phyloP scores from a whole-genome alignment of 1,139 yeast genomes.

The Suhomyces kunorum region DNA sequence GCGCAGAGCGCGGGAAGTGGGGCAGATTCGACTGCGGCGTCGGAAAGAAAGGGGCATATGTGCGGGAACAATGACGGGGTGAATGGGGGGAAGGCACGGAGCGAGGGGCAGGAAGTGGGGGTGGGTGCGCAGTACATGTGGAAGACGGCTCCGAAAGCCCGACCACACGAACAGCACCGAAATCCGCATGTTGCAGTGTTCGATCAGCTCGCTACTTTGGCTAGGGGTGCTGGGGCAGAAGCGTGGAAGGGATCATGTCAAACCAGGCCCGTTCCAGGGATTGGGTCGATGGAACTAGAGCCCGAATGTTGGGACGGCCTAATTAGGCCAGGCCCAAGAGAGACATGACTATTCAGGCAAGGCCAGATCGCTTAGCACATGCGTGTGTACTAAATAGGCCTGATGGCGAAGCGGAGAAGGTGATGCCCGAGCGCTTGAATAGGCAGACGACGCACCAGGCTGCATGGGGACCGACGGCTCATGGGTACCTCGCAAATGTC shows the following conservation, averaged over 20 bases:
- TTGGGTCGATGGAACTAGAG: not conserved
- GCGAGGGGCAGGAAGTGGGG: not conserved
- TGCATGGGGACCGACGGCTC: not conserved
- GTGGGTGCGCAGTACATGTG: not conserved
- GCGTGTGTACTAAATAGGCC: slow-evolving; percentile 13
- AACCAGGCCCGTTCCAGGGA: too few species aligned
- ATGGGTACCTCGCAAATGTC: slow-evolving; percentile 3
- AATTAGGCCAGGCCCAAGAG: slow-evolving; percentile 7
- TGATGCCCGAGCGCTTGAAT: not conserved
- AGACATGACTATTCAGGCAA: slow-evolving; percentile 12
- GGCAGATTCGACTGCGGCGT: not conserved
- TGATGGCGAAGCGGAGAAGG: slow-evolving; percentile 12
- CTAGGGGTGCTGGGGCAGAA: too few species aligned
- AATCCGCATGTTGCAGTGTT: not conserved
- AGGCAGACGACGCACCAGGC: not conserved
- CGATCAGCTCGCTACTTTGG: too few species aligned
- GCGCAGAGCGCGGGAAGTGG: not conserved
- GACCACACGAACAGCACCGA: not conserved
- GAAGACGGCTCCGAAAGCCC: not conserved
- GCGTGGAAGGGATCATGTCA: too few species aligned
- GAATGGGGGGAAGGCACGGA: not conserved
- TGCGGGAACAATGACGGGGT: not conserved
- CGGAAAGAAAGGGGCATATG: not conserved
- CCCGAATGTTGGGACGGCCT: slow-evolving; percentile 6
- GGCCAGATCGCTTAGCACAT: slow-evolving; percentile 13